A percentile compares a stretch with the other conserved stretches of the same genome.
Conservation (phyloP, 129 eudicot genomes). For the Centrapalus pauciflorus region DNA sequence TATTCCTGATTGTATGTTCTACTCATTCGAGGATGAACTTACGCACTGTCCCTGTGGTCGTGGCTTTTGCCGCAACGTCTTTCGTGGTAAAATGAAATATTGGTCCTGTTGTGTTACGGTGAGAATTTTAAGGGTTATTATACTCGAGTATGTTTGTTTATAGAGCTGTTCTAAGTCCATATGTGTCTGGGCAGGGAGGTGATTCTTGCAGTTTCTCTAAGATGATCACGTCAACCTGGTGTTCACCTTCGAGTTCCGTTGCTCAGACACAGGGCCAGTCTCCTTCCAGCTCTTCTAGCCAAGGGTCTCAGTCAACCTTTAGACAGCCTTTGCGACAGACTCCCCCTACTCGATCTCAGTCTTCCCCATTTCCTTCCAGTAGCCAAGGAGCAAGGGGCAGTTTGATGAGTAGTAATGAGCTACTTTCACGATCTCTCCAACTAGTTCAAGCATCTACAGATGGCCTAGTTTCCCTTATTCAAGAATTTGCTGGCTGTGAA, state of each 20-base stretch:
- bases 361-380: slow-evolving; percentile 9
- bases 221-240: neutral
- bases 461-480: slow-evolving; percentile 4
- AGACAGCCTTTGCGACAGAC: neutral
- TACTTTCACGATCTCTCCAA: slow-evolving; percentile 8
- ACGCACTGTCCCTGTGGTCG: slow-evolving; percentile 12
- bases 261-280: neutral
- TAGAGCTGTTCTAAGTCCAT: slow-evolving; percentile 16
- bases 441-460: neutral
- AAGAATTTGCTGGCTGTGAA: slow-evolving; percentile 2
- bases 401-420: slow-evolving; percentile 3
- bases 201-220: neutral
- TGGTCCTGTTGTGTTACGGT: slow-evolving; percentile 17
- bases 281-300: slow-evolving; percentile 12
- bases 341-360: slow-evolving; percentile 9
- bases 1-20: slow-evolving; percentile 1
- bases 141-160: slow-evolving; percentile 16
- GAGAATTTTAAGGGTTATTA: slow-evolving; percentile 16
- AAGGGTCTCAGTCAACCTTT: neutral
- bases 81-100: neutral
- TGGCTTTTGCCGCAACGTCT: slow-evolving; percentile 8
- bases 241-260: slow-evolving; percentile 9
- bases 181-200: slow-evolving; percentile 10
- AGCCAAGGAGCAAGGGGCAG: neutral
- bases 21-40: slow-evolving; percentile 15